Evolutionary conservation across 1,284 basidiomycete genomes (phyloP), one percentile per base, ranked within the genome.

Genomic region (Polyporus tsugae): DNA sequence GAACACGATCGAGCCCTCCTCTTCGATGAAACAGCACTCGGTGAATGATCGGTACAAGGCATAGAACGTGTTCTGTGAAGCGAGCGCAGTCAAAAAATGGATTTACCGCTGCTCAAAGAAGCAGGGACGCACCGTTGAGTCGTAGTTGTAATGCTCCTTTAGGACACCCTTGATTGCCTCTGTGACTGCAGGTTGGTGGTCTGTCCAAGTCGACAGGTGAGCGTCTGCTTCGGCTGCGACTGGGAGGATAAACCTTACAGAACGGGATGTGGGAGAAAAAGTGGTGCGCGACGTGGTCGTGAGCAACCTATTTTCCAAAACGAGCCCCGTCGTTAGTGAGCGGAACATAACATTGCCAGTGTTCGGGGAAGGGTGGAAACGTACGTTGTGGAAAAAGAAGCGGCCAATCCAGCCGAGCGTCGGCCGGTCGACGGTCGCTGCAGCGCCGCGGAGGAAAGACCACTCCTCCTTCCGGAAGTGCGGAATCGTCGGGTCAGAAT

Each of bases 1-100:
- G 81, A 95, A 95, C 25, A 91, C 85, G 73, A 94, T 86, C 67
- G 90, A 87, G 62, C 90, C 91, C 70, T 90, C 87, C 73, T 93
- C 90, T 76, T 94, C 92, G 67, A 94, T 86, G 81, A 91, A 93
- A 76, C 81, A 55, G 73, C 78, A 84, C 62, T 85, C 77, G 36
- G 81, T 82, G 73, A 80, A 80, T 17, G 80, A 80, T 36, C 79
- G 77, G 73, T 78, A 81, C 39, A 81, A 74, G 10, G 79, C 79
- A 61, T 77, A 76, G 73, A 80, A 78, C 39, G 75, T 74, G 72
- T 78, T 75, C 78, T 79, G 73, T 49, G 6, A 62, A 39, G 6
- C 62, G 33, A 60, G 42, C 58, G 19, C 36, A 41, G 58, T 41
- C 58, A 60, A 22, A 22, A 38, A 25, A 33, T 59, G 19, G 19